Conservation (phyloP, 2,329 filamentous ascomycete species). For the Ramularia endophylla region DNA sequence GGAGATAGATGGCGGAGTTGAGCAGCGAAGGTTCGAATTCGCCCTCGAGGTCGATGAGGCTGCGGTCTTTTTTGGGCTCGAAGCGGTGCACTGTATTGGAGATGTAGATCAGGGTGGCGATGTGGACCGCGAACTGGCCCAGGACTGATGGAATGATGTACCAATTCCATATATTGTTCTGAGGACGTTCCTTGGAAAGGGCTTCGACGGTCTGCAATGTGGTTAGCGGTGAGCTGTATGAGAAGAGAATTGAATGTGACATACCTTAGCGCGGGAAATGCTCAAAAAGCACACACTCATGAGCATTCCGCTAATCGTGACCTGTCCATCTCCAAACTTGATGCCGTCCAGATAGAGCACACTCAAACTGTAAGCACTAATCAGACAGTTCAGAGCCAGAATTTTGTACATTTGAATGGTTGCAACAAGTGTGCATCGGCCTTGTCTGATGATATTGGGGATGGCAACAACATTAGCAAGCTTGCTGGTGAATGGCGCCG, state of each 20-base stretch:
- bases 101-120: slow-evolving; percentile 88
- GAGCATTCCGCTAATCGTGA: slow-evolving; percentile 98
- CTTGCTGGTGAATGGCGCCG: slow-evolving; percentile 96
- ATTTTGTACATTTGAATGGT: slow-evolving; percentile 99
- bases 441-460: slow-evolving; percentile 97
- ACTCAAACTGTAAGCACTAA: slow-evolving; percentile 93
- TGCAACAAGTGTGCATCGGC: slow-evolving; percentile 92
- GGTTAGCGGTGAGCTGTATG: slow-evolving; percentile 24
- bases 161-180: slow-evolving; percentile 98
- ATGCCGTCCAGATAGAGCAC: slow-evolving; percentile 97
- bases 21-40: slow-evolving; percentile 90
- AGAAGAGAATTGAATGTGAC: slow-evolving; percentile 12
- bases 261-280: slow-evolving; percentile 85
- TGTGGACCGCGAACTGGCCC: slow-evolving; percentile 94
- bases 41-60: slow-evolving; percentile 79
- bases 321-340: slow-evolving; percentile 97
- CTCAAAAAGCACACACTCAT: slow-evolving; percentile 99
- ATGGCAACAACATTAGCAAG: slow-evolving; percentile 94
- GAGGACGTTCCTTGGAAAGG: slow-evolving; percentile 91
- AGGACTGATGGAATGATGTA: slow-evolving; percentile 98
- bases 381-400: slow-evolving; percentile 92
- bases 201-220: slow-evolving; percentile 69
- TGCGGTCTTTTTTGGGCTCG: slow-evolving; percentile 56
- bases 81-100: slow-evolving; percentile 79
- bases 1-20: slow-evolving; percentile 93